These are phyloP conservation scores for Penicillium polonicum DNA, from an alignment of 2,329 filamentous ascomycete species.

Conservation along the genomic window DNA sequence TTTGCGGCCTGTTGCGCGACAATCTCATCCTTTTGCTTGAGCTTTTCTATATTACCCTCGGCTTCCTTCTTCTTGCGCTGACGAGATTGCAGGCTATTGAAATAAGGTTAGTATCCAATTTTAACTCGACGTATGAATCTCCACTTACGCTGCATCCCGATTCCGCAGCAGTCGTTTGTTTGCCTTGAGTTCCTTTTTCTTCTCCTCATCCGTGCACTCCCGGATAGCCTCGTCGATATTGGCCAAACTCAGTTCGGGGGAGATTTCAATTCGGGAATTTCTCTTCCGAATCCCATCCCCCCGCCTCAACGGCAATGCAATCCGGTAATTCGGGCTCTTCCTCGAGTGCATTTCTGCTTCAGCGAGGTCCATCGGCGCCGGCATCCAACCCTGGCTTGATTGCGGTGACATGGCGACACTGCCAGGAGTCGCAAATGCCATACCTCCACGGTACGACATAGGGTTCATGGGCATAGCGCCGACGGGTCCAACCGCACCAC, in stretches of 20 bases:
- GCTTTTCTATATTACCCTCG: slow-evolving; percentile 47
- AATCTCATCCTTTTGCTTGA: slow-evolving; percentile 64
- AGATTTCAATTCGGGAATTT: slow-evolving; percentile 97
- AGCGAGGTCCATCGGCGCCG: slow-evolving; percentile 47
- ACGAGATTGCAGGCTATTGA: slow-evolving; percentile 78
- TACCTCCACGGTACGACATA: slow-evolving; percentile 47
- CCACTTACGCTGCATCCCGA: slow-evolving; percentile 87
- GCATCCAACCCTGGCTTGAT: slow-evolving; percentile 58
- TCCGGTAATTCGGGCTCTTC: slow-evolving; percentile 66
- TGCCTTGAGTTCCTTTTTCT: slow-evolving; percentile 98
- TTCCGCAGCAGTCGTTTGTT: slow-evolving; percentile 88
- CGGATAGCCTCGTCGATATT: slow-evolving; percentile 94
- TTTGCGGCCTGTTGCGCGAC: neutral
- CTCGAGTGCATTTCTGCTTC: slow-evolving; percentile 55
- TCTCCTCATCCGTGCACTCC: slow-evolving; percentile 75
- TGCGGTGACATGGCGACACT: slow-evolving; percentile 61
- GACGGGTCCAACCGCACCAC: slow-evolving; percentile 44
- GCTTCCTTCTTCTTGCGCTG: slow-evolving; percentile 99
- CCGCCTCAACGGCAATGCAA: slow-evolving; percentile 71
- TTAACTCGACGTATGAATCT: slow-evolving; percentile 12
- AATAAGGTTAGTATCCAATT: neutral
- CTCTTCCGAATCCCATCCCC: slow-evolving; percentile 96
- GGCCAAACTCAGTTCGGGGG: slow-evolving; percentile 83
- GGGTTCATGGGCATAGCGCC: slow-evolving; percentile 39
- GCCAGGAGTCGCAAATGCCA: slow-evolving; percentile 50